These are phyloP conservation scores for Aspergillus leporis DNA, from an alignment of 495 filamentous ascomycete genomes.

Conservation along the genomic window DNA sequence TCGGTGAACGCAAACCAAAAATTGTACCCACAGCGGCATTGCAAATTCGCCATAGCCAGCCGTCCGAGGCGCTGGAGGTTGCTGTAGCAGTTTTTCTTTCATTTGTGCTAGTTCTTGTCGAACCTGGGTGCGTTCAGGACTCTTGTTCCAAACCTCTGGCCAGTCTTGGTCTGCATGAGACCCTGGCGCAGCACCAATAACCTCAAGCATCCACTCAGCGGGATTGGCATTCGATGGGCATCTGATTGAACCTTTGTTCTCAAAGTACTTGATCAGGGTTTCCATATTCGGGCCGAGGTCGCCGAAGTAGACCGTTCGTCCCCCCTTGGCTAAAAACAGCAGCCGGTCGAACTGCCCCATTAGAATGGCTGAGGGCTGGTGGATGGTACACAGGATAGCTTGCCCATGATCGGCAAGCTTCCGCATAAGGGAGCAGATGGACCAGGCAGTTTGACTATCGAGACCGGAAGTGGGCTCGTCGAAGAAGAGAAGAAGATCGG, in stretches of 20 bases:
- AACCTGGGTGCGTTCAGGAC: slow-evolving; percentile 64
- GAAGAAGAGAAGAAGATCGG: slow-evolving; percentile 80
- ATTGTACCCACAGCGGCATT: slow-evolving; percentile 50
- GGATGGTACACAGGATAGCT: slow-evolving; percentile 89
- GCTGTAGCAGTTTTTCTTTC: slow-evolving; percentile 49
- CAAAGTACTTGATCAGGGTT: slow-evolving; percentile 73
- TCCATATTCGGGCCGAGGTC: slow-evolving; percentile 74
- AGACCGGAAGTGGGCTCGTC: slow-evolving; percentile 87
- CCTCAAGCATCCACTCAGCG: slow-evolving; percentile 92
- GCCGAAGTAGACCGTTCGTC: slow-evolving; percentile 82
- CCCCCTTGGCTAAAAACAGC: slow-evolving; percentile 76
- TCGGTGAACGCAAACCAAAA: slow-evolving; percentile 50
- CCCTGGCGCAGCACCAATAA: slow-evolving; percentile 85
- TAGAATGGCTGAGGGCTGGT: slow-evolving; percentile 87
- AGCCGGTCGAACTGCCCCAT: slow-evolving; percentile 91
- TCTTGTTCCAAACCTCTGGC: slow-evolving; percentile 73
- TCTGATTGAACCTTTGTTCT: slow-evolving; percentile 65
- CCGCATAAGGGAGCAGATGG: slow-evolving; percentile 74
- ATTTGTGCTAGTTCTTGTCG: slow-evolving; percentile 67
- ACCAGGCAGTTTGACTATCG: slow-evolving; percentile 84
- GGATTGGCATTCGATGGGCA: slow-evolving; percentile 76
- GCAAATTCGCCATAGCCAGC: slow-evolving; percentile 50
- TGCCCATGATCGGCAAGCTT: slow-evolving; percentile 83
- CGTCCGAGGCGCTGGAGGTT: slow-evolving; percentile 38
- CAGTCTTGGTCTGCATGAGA: slow-evolving; percentile 74